A percentile compares a stretch with the other conserved stretches of the same genome.
Evolutionary conservation across 148 eudicot species (phyloP).

Genomic region (Gaultheria prostrata): DNA sequence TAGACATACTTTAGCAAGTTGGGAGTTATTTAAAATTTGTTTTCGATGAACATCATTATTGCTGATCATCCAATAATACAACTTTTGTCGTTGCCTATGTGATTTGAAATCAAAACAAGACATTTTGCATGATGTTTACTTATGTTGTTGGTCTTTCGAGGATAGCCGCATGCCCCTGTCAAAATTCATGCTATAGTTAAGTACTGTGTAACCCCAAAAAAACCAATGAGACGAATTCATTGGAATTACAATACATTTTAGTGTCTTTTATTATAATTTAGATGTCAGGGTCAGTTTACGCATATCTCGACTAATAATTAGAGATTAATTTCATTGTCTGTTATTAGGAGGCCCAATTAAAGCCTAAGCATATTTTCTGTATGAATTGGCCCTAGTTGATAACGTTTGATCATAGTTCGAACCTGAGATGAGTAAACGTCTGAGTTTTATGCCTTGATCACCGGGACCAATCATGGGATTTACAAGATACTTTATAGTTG

Average conservation of each 20-base stretch:
- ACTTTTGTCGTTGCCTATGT: background rate
- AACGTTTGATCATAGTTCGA: no score
- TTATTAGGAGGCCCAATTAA: background rate
- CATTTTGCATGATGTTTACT: background rate
- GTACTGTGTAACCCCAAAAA: no score
- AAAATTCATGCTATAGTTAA: background rate
- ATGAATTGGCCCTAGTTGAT: background rate
- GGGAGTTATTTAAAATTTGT: background rate
- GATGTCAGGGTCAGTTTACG: background rate
- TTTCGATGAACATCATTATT: background rate
- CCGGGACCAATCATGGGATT: no score
- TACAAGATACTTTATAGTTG: no score
- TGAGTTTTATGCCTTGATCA: no score
- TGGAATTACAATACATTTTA: background rate
- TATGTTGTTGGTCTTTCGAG: background rate
- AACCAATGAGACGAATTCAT: background rate
- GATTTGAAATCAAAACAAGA: background rate
- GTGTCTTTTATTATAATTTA: background rate
- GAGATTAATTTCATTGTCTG: background rate
- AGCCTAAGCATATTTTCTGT: background rate
- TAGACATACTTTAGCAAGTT: background rate
- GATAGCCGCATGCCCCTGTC: background rate
- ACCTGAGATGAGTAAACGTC: no score
- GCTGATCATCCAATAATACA: background rate
- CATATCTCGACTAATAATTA: background rate